phyloP scores from a whole-genome alignment of 768 basidiomycete genomes.

The Suillus alpinus region DNA sequence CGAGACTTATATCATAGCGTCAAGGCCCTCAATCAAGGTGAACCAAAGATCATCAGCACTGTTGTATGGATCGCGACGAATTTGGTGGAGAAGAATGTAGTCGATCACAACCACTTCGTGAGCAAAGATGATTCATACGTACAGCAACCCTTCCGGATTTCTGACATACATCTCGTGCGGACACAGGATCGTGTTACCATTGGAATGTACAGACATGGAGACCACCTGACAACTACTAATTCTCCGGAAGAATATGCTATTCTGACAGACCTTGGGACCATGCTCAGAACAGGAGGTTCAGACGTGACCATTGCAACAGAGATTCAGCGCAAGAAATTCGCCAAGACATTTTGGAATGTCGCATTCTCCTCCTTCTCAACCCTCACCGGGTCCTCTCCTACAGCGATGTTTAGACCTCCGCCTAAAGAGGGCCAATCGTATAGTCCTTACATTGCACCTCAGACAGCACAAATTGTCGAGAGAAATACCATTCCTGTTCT shows the following conservation, averaged over 20 bases:
- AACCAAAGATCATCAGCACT: constrained; percentile 52
- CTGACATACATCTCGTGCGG: neutral
- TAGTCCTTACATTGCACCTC: constrained; percentile 37
- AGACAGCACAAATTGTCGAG: constrained; percentile 40
- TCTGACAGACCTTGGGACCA: constrained; percentile 42
- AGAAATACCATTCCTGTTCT: constrained; percentile 46
- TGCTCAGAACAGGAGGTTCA: constrained; percentile 49
- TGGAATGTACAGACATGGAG: constrained; percentile 52
- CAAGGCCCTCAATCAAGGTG: constrained; percentile 36
- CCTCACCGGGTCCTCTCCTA: constrained; percentile 46
- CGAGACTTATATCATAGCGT: constrained; percentile 57
- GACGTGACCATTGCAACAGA: constrained; percentile 48
- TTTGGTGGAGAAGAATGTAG: constrained; percentile 41
- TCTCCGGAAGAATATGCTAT: constrained; percentile 38
- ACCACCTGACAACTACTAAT: constrained; percentile 40
- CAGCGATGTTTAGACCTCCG: constrained; percentile 50
- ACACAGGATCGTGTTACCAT: constrained; percentile 48
- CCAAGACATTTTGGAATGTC: constrained; percentile 66
- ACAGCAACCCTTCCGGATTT: neutral
- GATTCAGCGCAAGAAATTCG: constrained; percentile 60
- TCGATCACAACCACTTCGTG: constrained; percentile 24
- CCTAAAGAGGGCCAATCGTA: constrained; percentile 36
- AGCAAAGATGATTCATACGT: neutral
- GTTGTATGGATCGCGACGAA: constrained; percentile 57
- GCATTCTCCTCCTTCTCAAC: constrained; percentile 52